Base-by-base conservation (phyloP, 257 asterid species). In the Fraxinus americana region DNA sequence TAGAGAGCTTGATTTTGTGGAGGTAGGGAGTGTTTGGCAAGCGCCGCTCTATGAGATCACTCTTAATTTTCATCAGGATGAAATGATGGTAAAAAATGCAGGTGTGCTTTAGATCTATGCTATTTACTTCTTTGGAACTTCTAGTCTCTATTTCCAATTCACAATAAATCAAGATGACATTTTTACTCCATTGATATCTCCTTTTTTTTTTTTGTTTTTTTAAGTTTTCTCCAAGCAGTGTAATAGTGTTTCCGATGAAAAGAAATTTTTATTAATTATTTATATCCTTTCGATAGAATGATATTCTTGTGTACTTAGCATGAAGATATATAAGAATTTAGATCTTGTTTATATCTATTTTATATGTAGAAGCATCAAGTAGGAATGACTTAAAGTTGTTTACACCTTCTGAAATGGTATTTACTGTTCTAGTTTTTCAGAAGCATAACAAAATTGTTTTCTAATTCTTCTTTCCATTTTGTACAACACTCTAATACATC, bases 1-100 rank as follows among this genome's bases (percentile, higher is more conserved):
- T 80, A 43, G 59, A 27, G 93, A 88, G 83, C 89, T 91, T 77
- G 85, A 89, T 71, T 90, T 93, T 59, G 88, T 90, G 75, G 88
- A 89, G 84, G 77, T 95, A 21, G 97, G 96, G 80, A 79, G 88
- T 80, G 90, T 90, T 83, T 93, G 96, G 94, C 98, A 95, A 88
- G 92, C 97, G 63, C 91, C 90, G 0, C 79, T 89, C 16, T 93
- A 82, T 71, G 97, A 95, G 79, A 88, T 95, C 67, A 66, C 74
- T 74, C 90, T 93, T 59, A 82, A 84, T 67, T 81, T 67, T 71
- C 72, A 69, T 63, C 80, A 76, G 57, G 91, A 86, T n/a, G 75
- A 79, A 25, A 52, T 36, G 36, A 21, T 76, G 36, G 65, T 35
- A 57, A 78, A 75, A 74, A 74, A 80, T 78, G 83, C 80, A 89